Percentiles rank a stretch among this genome's conserved stretches.
Conservation (phyloP, 208 protist genomes). For the Trypanosoma grayi region DNA sequence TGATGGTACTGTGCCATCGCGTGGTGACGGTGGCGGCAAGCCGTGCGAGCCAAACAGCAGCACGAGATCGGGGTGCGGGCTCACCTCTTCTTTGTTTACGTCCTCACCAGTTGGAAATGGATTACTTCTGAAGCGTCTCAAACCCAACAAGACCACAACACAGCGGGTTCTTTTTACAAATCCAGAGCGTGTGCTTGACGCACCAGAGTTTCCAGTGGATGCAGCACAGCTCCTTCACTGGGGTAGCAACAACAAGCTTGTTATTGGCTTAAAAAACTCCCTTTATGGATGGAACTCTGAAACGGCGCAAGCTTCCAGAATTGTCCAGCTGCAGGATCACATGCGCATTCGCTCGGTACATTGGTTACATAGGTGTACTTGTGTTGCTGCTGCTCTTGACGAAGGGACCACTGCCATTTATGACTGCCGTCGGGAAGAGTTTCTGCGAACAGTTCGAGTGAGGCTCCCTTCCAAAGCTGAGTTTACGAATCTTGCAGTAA, state of each 20-base stretch:
- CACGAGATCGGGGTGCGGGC: neutral
- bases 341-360: conserved; percentile 51
- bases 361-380: conserved; percentile 78
- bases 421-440: conserved; percentile 56
- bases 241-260: conserved; percentile 79
- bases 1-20: conserved; percentile 6
- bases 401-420: conserved; percentile 69
- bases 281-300: conserved; percentile 76
- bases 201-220: conserved; percentile 60
- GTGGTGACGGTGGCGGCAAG: neutral
- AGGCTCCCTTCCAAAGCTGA: conserved; percentile 26
- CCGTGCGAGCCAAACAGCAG: neutral
- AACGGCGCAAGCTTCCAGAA: conserved; percentile 42
- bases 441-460: conserved; percentile 62
- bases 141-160: conserved; percentile 1
- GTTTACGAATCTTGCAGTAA: conserved; percentile 59
- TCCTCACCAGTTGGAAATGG: conserved; percentile 4
- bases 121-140: conserved; percentile 17
- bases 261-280: conserved; percentile 71
- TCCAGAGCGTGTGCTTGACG: conserved; percentile 75
- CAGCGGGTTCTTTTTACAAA: conserved; percentile 62
- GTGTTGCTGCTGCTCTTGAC: conserved; percentile 60
- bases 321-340: conserved; percentile 57
- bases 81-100: neutral
- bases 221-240: conserved; percentile 77